These are phyloP conservation scores for Bruguiera gymnorhiza DNA, from an alignment of 345 rosid genomes.

Conservation along the genomic window DNA sequence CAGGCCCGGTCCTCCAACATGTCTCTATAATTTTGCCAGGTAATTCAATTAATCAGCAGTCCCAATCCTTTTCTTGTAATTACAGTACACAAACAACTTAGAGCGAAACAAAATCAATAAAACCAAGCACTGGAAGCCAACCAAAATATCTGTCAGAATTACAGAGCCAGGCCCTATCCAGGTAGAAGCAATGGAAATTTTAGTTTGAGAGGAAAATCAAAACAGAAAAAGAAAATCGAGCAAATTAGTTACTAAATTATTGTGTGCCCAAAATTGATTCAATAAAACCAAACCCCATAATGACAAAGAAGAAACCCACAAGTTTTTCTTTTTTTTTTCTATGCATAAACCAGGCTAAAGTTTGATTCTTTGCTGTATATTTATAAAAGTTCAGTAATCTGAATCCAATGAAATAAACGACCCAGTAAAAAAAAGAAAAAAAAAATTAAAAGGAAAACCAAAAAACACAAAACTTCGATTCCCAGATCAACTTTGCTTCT, in stretches of 20 bases:
- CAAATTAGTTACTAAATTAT: too few species aligned
- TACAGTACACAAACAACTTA: neutral
- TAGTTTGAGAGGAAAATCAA: neutral
- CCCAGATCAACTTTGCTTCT: neutral
- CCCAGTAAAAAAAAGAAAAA: neutral
- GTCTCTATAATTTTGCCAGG: constrained; percentile 29
- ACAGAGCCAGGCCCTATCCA: neutral
- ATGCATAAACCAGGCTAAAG: neutral
- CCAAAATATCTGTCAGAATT: neutral
- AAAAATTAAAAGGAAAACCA: neutral
- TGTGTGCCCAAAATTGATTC: too few species aligned
- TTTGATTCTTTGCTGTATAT: neutral
- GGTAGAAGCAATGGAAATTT: neutral
- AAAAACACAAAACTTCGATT: neutral
- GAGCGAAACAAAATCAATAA: constrained; percentile 1
- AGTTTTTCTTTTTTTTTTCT: too few species aligned
- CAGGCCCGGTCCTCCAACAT: constrained; percentile 73
- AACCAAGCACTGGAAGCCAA: constrained; percentile 17
- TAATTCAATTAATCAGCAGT: constrained; percentile 9
- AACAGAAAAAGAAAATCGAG: neutral
- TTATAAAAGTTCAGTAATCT: constrained; percentile 15
- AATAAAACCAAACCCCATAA: neutral
- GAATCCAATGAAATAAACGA: constrained; percentile 26
- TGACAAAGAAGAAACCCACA: neutral
- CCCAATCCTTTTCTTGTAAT: constrained; percentile 16